These are phyloP conservation scores for Pelargonium australe DNA, from an alignment of 441 rosid genomes.

Conservation along the genomic window DNA sequence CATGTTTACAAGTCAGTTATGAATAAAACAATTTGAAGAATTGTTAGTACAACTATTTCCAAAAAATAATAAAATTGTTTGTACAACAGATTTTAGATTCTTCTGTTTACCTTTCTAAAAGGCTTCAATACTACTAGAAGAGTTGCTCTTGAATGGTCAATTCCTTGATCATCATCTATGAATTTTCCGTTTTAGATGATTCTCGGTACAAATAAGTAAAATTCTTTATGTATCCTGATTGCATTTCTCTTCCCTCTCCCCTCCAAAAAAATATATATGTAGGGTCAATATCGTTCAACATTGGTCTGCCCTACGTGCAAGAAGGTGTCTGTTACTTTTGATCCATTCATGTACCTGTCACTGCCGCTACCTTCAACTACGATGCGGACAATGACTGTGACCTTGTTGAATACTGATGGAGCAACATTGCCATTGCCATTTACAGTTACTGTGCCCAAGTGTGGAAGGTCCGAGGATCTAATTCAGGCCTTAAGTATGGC, in stretches of 20 bases:
- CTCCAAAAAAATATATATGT: conserved; percentile 13
- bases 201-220: background rate
- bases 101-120: background rate
- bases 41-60: background rate
- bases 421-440: conserved; percentile 36
- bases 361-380: conserved; percentile 68
- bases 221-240: conserved; percentile 5
- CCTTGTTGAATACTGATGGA: conserved; percentile 54
- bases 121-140: conserved; percentile 6
- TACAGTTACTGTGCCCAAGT: conserved; percentile 56
- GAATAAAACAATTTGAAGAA: conserved; percentile 13
- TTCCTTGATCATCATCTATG: conserved; percentile 1
- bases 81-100: background rate
- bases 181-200: background rate
- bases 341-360: conserved; percentile 72
- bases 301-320: conserved; percentile 69
- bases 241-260: conserved; percentile 10
- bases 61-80: too few relatives aligned
- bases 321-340: conserved; percentile 63
- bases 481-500: conserved; percentile 49
- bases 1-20: conserved; percentile 14
- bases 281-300: conserved; percentile 81
- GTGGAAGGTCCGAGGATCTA: conserved; percentile 65
- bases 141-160: background rate
- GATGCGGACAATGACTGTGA: conserved; percentile 55